A percentile compares a stretch with the other conserved stretches of the same genome.
These are phyloP conservation scores for Paramecium biaurelia DNA, from an alignment of 73 alveolate genomes.

Conservation along the genomic window DNA sequence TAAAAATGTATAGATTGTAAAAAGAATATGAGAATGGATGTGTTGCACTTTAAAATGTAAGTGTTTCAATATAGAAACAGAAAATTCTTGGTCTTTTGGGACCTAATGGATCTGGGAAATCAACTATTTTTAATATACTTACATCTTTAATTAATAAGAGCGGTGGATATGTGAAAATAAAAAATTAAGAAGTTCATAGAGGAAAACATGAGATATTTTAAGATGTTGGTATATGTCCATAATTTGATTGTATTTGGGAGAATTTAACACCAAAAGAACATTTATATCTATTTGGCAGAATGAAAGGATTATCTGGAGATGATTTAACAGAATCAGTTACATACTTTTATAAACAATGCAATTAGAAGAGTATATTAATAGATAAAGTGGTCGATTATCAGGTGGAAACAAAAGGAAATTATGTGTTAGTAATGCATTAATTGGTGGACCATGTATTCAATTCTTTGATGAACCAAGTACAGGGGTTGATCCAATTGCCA, in stretches of 20 bases:
- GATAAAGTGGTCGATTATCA: constrained; percentile 75
- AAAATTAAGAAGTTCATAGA: constrained; percentile 53
- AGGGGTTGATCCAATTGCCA: constrained; percentile 64
- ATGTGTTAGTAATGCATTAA: constrained; percentile 86
- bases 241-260: constrained; percentile 74
- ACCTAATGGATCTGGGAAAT: constrained; percentile 75
- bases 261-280: constrained; percentile 76
- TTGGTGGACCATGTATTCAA: constrained; percentile 90
- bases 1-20: not conserved
- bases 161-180: constrained; percentile 64
- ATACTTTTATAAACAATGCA: constrained; percentile 77
- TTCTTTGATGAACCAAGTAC: constrained; percentile 88
- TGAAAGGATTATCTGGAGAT: constrained; percentile 68
- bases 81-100: constrained; percentile 67
- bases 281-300: constrained; percentile 70
- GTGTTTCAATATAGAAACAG: constrained; percentile 37
- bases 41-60: constrained; percentile 55
- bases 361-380: constrained; percentile 72
- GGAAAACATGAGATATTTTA: constrained; percentile 56
- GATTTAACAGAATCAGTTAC: constrained; percentile 61
- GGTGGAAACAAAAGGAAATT: constrained; percentile 99
- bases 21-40: constrained; percentile 29
- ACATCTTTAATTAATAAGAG: constrained; percentile 66
- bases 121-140: constrained; percentile 65
- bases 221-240: constrained; percentile 76